phyloP scores from a whole-genome alignment of 1,284 basidiomycete genomes.

The Heterobasidion annosum region DNA sequence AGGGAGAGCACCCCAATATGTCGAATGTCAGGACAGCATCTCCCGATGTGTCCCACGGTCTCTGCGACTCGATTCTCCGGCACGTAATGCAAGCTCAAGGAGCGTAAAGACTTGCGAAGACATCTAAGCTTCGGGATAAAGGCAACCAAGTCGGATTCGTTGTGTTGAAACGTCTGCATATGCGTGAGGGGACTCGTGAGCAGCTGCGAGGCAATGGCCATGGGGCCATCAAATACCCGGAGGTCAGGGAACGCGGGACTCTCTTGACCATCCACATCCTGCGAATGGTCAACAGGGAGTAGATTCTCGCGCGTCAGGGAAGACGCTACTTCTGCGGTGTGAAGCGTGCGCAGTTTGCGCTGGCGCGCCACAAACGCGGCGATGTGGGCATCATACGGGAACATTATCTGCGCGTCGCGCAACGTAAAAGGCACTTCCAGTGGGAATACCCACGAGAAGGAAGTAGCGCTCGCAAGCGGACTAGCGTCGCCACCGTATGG shows the following conservation, averaged over 20 bases:
- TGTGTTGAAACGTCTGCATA: constrained; percentile 14
- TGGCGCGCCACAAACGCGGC: constrained; percentile 22
- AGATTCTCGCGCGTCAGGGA: background rate
- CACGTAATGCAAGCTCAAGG: constrained; percentile 17
- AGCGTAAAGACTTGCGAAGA: constrained; percentile 15
- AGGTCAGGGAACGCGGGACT: constrained; percentile 15
- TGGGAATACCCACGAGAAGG: constrained; percentile 17
- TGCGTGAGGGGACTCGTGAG: constrained; percentile 18
- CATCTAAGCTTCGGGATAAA: constrained; percentile 15
- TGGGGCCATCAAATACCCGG: constrained; percentile 17
- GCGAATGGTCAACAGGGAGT: background rate
- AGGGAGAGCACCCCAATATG: constrained; percentile 21
- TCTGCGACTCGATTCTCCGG: constrained; percentile 15
- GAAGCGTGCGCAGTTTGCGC: constrained; percentile 14
- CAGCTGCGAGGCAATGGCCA: constrained; percentile 18
- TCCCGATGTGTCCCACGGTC: constrained; percentile 14
- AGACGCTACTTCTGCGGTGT: constrained; percentile 8
- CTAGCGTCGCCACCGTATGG: constrained; percentile 11
- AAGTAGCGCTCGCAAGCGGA: background rate
- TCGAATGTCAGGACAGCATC: constrained; percentile 14
- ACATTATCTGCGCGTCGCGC: constrained; percentile 14
- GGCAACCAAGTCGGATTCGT: constrained; percentile 16
- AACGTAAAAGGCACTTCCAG: constrained; percentile 17
- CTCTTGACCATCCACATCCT: background rate
- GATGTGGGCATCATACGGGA: constrained; percentile 19